Base-by-base conservation (phyloP, 192 early-diverging fungal genomes). In the Coemansia sp. region DNA sequence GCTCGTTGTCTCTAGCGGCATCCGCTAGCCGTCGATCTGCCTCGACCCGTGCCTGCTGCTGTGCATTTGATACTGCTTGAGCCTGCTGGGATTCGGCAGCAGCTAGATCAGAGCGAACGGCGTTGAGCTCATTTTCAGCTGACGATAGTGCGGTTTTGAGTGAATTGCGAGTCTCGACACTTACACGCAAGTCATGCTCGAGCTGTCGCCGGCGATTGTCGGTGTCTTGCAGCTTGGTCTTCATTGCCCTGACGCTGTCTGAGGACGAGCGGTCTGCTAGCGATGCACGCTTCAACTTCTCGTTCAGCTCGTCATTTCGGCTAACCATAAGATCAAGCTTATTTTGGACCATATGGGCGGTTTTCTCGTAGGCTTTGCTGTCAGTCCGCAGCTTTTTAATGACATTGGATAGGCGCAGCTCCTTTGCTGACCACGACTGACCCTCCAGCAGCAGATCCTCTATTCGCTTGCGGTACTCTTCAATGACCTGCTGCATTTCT, bases 321-420 rank as follows among this genome's bases (percentile, higher is more conserved):
- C 64, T 49, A 0, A 62, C 17, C 2, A 62, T 60, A 41, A 62
- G 70, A 5, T 87, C 85, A 10, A 82, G 54, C 51, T 80, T 82
- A 52, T 75, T 75, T 49, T 85, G 82, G 6, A 80, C 44, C 32
- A 75, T 67, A 38, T 65, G 51, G 7, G 77, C 52, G 0, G 52
- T 23, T 36, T 85, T 85, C 10, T 92, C 92, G 3, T 59, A 38
- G 15, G 84, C 85, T 18, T 69, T 72, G 60, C 79, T 81, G 57
- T 91, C 87, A 0, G 79, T 64, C 6, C 88, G 78, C 26, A 93
- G 65, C 44, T 84, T 82, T 58, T 94, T 94, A 64, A 89, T 85
- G 0, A 81, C 80, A 46, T 80, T 89, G 7, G 85, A 65, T 12
- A 85, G 76, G 20, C 82, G 83, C 38, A 92, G 75, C 58, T 92